Base-by-base conservation (phyloP, 331 rosid genomes). In the Cydonia oblonga region DNA sequence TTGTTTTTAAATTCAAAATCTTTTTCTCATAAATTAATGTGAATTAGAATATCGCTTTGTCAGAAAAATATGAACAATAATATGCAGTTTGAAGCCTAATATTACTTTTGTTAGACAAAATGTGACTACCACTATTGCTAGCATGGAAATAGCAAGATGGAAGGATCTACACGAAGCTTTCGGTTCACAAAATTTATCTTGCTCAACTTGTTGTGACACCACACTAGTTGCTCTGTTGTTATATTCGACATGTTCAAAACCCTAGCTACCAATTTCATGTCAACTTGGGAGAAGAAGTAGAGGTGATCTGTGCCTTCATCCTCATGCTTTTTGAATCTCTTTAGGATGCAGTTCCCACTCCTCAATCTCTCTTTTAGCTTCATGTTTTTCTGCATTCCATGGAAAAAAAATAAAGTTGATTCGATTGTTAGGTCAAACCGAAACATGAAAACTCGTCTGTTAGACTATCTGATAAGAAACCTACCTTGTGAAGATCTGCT, bases 261-360 rank as follows among this genome's bases (percentile, higher is more conserved):
- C 79, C 97, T 89, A 46, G 90, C 81, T 19, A 88, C 93, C 76
- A 95, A 82, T 83, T 84, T 95, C 89, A 91, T 81, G 65, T 95
- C 99, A 40, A 95, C 97, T 79, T 91, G 96, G 51, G 89, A 84
- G 80, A 95, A 95, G 78, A 88, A 95, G 66, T 72, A 81, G 2
- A 88, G 84, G 40, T 90, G 89, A 65, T 88, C 97, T 25, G 83
- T 66, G 24, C 57, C 89, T 18, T 84, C 85, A 38, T 79, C 67
- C 40, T 53, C 4, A 14, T 80, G 83, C 88, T 79, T 95, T 30
- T 81, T 53, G 14, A 91, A 75, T 68, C 73, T 91, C 85, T 83
- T 91, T 63, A 95, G 52, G 78, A 95, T 87, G 96, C 99, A 95
- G 33, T 84, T 77, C 60, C 85, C 96, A 53, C 91, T 72, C 83